These are phyloP conservation scores for Saksenaea vasiformis DNA, from an alignment of 371 early-diverging fungal species.

Conservation along the genomic window DNA sequence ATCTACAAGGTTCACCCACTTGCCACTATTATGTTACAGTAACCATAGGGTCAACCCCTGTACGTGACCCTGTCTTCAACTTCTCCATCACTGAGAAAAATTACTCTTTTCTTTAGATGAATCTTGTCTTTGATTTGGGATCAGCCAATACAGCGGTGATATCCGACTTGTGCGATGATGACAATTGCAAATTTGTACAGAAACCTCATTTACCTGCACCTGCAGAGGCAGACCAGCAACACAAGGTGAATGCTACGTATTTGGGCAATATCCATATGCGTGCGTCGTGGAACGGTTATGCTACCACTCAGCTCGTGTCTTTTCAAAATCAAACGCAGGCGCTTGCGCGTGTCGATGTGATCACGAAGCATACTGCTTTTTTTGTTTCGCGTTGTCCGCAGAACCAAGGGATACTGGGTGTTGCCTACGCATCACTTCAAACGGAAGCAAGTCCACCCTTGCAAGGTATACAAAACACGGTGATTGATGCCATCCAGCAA, in stretches of 20 bases:
- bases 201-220: conserved; percentile 10
- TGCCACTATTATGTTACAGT: conserved; percentile 16
- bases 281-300: conserved; percentile 19
- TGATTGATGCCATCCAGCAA: conserved; percentile 12
- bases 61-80: not conserved
- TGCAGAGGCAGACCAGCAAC: not conserved
- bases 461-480: conserved; percentile 8
- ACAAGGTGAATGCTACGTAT: conserved; percentile 15
- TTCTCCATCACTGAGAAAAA: not conserved
- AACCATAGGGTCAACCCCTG: conserved; percentile 7
- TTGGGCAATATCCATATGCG: conserved; percentile 14
- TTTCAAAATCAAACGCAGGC: conserved; percentile 1
- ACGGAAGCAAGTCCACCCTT: conserved; percentile 12
- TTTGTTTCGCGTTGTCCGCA: conserved; percentile 16
- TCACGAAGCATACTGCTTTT: conserved; percentile 2
- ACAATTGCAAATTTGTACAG: conserved; percentile 8
- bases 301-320: conserved; percentile 8
- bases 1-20: conserved; percentile 16
- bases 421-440: conserved; percentile 19
- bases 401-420: conserved; percentile 21
- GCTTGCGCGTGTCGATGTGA: conserved; percentile 17
- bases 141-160: conserved; percentile 25
- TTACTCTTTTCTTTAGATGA: conserved; percentile 7
- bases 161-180: conserved; percentile 10
- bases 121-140: conserved; percentile 18